A percentile compares a stretch with the other conserved stretches of the same genome.
Evolutionary conservation across 805 yeast species (phyloP).

Genomic region (Candida piceae): DNA sequence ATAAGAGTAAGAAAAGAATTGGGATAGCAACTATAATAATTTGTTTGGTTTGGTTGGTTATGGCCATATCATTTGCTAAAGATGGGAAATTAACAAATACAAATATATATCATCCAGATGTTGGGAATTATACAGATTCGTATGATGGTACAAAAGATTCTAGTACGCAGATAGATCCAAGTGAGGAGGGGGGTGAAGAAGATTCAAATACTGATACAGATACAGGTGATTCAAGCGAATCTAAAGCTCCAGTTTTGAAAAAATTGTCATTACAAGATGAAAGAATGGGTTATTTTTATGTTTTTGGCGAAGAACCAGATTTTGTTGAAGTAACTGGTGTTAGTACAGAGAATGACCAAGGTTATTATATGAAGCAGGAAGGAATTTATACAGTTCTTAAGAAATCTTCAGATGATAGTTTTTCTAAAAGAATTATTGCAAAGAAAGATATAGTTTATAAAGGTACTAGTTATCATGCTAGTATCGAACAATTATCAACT

Average conservation of each 20-base stretch:
- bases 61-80: constrained; percentile 21
- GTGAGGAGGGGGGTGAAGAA: too few species aligned
- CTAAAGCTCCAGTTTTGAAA: constrained; percentile 4
- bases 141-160: not conserved
- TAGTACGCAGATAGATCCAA: too few species aligned
- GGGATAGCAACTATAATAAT: constrained; percentile 12
- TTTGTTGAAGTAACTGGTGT: constrained; percentile 25
- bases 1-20: constrained; percentile 15
- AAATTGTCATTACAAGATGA: constrained; percentile 25
- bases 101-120: constrained; percentile 11
- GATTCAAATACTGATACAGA: constrained; percentile 3
- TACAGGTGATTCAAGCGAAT: constrained; percentile 1
- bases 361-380: constrained; percentile 30
- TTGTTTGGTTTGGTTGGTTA: constrained; percentile 24
- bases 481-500: constrained; percentile 39
- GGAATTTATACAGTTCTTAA: constrained; percentile 14
- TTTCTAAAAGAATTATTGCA: constrained; percentile 27
- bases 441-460: constrained; percentile 35
- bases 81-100: constrained; percentile 16
- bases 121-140: constrained; percentile 6
- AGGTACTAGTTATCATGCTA: constrained; percentile 35
- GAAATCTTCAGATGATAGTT: constrained; percentile 28
- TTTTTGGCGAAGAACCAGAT: constrained; percentile 18
- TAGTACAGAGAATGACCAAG: constrained; percentile 37
- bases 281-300: constrained; percentile 27